Evolutionary conservation across 257 asterid species (phyloP), one percentile per base, ranked within the genome.

Genomic region (Verbascum thapsus): DNA sequence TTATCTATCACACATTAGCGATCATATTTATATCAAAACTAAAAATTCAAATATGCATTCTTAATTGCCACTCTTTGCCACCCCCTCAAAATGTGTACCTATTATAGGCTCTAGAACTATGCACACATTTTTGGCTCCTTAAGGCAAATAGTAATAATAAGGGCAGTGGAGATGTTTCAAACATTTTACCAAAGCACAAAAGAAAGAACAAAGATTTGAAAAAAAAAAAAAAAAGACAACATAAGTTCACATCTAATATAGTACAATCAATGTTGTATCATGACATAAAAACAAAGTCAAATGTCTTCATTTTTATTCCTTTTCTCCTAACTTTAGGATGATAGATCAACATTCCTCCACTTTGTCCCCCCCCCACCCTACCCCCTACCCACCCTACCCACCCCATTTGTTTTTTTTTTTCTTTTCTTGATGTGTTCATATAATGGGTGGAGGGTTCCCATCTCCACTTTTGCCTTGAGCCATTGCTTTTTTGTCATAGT

Each of bases 341-440:
- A 84, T 86, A 79, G 71, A 73, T 82, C 63, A 86, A 83, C 86
- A 84, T 88, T 82, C 96, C 72, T 77, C 84, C 95, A 82, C 85
- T 86, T 82, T 88, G 90, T 84, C 90, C 77, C 90, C 84, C 60
- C 68, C 55, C 17, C 8, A 8, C 67, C 81, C 82, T 53, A 63
- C 68, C 22, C 80, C 53, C 76, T 76, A 55, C 71, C 70, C 13
- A 38, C 34, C 39, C 30, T 45, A 20, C 53, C 61, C 58, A 67
- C 49, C 22, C 11, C 51, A 5, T 22, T 42, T 32, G 30, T 53
- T 54, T 48, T 44, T 66, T 52, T 63, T 53, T 17, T 58, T 11
- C 45, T 43, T 16, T 38, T 44, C 20, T 19, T 15, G 58, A 56
- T 61, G 78, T 56, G 64, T 50, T 30, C 23, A 17, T 57, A 56